A percentile compares a stretch with the other conserved stretches of the same genome.
phyloP scores from a whole-genome alignment of 2,329 filamentous ascomycete genomes.

The Didymella lethalis region DNA sequence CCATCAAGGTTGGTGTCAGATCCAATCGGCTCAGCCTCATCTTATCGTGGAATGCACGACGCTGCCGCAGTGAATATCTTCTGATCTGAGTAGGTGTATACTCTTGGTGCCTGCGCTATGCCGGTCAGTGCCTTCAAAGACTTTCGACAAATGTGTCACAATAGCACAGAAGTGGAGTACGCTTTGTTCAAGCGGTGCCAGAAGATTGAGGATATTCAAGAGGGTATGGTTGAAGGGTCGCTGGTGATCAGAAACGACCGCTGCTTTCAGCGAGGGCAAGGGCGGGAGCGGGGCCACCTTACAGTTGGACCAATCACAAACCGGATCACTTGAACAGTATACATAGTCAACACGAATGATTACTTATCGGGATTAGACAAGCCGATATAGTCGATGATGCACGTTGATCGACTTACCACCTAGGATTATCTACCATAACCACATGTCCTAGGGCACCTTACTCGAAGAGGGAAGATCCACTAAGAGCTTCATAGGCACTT shows the following conservation, averaged over 20 bases:
- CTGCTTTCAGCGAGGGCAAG: slow-evolving; percentile 22
- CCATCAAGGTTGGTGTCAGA: slow-evolving; percentile 8
- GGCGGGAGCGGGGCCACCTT: slow-evolving; percentile 11
- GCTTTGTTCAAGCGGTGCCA: neutral
- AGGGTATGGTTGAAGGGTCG: neutral
- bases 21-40: neutral
- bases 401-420: no score
- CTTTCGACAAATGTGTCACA: neutral
- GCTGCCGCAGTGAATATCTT: neutral
- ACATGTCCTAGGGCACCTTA: no score
- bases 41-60: slow-evolving; percentile 4
- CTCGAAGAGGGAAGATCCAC: no score
- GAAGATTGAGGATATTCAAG: neutral
- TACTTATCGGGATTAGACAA: neutral
- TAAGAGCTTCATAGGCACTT: neutral
- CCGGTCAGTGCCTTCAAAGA: neutral
- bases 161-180: neutral
- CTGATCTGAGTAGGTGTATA: neutral
- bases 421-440: no score
- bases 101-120: neutral
- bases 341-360: neutral
- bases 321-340: slow-evolving; percentile 1
- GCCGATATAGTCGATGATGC: neutral
- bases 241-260: slow-evolving; percentile 3
- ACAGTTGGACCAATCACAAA: slow-evolving; percentile 20